Conservation (phyloP, 805 yeast species). For the Teunomyces gatunensis region DNA sequence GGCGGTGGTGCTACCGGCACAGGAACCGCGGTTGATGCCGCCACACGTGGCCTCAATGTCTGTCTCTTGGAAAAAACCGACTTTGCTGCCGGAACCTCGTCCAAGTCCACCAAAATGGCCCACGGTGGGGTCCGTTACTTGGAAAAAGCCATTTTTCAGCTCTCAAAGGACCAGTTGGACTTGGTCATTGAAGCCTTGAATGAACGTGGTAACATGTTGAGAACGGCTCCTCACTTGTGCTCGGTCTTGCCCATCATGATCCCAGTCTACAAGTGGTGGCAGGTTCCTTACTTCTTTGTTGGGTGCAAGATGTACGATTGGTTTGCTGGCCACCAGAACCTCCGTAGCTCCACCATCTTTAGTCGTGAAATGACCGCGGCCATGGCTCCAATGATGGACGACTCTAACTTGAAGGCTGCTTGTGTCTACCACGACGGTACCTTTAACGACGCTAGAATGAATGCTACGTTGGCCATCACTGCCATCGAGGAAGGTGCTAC, state of each 20-base stretch:
- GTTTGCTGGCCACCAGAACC: slow-evolving; percentile 86
- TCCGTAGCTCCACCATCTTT: slow-evolving; percentile 73
- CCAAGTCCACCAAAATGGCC: slow-evolving; percentile 93
- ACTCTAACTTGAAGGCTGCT: slow-evolving; percentile 77
- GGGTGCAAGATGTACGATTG: slow-evolving; percentile 92
- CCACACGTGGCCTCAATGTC: slow-evolving; percentile 85
- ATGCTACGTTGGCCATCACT: slow-evolving; percentile 78
- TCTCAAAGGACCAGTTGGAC: slow-evolving; percentile 85
- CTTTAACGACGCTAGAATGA: slow-evolving; percentile 90
- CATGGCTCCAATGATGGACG: slow-evolving; percentile 83
- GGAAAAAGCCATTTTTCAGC: slow-evolving; percentile 91
- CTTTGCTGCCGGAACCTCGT: slow-evolving; percentile 89
- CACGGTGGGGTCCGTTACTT: slow-evolving; percentile 96
- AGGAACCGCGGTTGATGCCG: slow-evolving; percentile 90
- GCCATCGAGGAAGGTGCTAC: slow-evolving; percentile 89
- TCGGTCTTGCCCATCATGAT: slow-evolving; percentile 87
- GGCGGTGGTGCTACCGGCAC: slow-evolving; percentile 98
- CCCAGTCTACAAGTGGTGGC: slow-evolving; percentile 97
- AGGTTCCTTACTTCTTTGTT: slow-evolving; percentile 86
- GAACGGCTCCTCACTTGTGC: slow-evolving; percentile 90
- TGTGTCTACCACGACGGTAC: slow-evolving; percentile 94
- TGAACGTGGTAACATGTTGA: slow-evolving; percentile 81
- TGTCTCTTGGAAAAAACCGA: slow-evolving; percentile 84
- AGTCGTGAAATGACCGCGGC: slow-evolving; percentile 64
- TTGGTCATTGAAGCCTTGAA: slow-evolving; percentile 85